These are phyloP conservation scores for Thalassiosira profunda DNA, from an alignment of 108 stramenopile species.

Conservation along the genomic window DNA sequence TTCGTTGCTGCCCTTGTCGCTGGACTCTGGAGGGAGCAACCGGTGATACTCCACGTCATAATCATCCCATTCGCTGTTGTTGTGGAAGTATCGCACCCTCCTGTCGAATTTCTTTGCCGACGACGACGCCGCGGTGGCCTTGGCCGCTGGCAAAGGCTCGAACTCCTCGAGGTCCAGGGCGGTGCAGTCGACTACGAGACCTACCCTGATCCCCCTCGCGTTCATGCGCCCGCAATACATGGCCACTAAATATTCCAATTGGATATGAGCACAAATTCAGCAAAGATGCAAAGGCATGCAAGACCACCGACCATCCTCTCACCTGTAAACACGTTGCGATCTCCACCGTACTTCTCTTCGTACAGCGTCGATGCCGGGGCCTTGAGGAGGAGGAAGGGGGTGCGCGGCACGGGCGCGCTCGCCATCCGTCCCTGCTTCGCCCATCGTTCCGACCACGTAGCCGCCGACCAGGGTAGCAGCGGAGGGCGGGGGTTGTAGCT, in stretches of 20 bases:
- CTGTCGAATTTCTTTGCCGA: slow-evolving; percentile 25
- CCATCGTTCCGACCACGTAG: slow-evolving; percentile 47
- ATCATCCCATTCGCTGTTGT: slow-evolving; percentile 56
- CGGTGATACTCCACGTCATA: slow-evolving; percentile 56
- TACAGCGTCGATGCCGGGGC: slow-evolving; percentile 49
- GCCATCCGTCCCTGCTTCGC: slow-evolving; percentile 36
- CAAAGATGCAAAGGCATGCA: too few species aligned
- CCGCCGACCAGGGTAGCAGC: slow-evolving; percentile 49
- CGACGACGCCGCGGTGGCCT: slow-evolving; percentile 1
- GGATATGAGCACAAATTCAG: too few species aligned
- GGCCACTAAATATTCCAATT: too few species aligned
- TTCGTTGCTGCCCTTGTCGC: background rate
- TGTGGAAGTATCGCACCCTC: slow-evolving; percentile 56
- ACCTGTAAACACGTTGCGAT: slow-evolving; percentile 58
- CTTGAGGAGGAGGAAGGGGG: slow-evolving; percentile 48
- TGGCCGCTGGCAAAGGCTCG: slow-evolving; percentile 18
- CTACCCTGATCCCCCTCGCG: slow-evolving; percentile 39
- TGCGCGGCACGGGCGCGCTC: slow-evolving; percentile 36
- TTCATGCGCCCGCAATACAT: slow-evolving; percentile 56
- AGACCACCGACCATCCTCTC: too few species aligned
- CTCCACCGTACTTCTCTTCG: slow-evolving; percentile 57
- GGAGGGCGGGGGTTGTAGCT: too few species aligned
- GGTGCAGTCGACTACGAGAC: slow-evolving; percentile 53
- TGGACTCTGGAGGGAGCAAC: slow-evolving; percentile 32
- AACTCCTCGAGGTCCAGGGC: slow-evolving; percentile 52